These are phyloP conservation scores for Botrytis cinerea DNA, from an alignment of 2,329 filamentous ascomycete genomes.

Conservation along the genomic window DNA sequence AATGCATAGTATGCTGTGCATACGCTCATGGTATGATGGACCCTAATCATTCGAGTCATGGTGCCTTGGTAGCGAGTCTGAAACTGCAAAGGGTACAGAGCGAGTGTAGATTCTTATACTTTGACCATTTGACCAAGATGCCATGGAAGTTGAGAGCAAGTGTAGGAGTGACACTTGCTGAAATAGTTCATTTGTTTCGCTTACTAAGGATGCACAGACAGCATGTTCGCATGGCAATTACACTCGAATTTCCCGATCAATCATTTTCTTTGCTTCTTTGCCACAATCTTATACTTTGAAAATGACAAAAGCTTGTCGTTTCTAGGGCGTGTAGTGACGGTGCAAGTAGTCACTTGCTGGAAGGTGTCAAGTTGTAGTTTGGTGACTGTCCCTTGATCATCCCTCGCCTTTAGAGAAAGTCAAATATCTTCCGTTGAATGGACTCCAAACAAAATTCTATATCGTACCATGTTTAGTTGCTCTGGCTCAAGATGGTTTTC, in stretches of 20 bases:
- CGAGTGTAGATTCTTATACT: neutral
- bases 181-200: neutral
- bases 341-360: neutral
- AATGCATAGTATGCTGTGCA: neutral
- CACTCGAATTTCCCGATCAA: neutral
- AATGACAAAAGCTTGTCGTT: neutral
- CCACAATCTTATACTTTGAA: neutral
- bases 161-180: neutral
- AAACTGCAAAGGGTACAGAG: neutral
- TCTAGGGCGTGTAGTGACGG: neutral
- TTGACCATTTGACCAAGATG: neutral
- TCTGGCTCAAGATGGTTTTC: neutral
- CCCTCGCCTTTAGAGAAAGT: neutral
- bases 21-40: neutral
- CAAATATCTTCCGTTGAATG: neutral
- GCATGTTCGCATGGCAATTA: neutral
- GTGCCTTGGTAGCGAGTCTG: neutral
- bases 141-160: neutral
- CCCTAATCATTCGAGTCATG: neutral
- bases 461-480: neutral
- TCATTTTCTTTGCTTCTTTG: slow-evolving; percentile 4
- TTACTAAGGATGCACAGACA: slow-evolving; percentile 16
- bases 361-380: neutral
- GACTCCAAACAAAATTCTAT: neutral
- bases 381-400: neutral